Percentiles rank a stretch among this genome's conserved stretches.
Conservation (phyloP, 805 yeast genomes). For the Ogataea minuta region DNA sequence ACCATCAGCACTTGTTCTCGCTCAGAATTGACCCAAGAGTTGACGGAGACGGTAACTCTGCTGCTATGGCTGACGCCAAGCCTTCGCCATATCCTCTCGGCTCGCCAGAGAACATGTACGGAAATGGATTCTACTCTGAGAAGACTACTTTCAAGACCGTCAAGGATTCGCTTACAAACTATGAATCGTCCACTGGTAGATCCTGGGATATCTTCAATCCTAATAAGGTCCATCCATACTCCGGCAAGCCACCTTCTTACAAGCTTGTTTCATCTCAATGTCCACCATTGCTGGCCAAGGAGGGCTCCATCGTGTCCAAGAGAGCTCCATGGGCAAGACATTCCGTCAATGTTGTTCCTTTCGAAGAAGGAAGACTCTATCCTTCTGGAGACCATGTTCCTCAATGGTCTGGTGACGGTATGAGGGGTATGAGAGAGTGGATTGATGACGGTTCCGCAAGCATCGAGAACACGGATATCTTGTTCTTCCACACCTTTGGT, state of each 20-base stretch:
- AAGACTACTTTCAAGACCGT: slow-evolving; percentile 68
- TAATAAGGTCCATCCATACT: slow-evolving; percentile 58
- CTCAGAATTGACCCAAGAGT: slow-evolving; percentile 77
- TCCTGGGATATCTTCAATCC: slow-evolving; percentile 81
- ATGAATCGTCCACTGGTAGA: slow-evolving; percentile 61
- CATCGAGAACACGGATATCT: slow-evolving; percentile 66
- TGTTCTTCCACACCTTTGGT: slow-evolving; percentile 80
- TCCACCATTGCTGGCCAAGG: slow-evolving; percentile 70
- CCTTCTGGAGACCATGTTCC: slow-evolving; percentile 82
- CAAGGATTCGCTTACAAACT: slow-evolving; percentile 61
- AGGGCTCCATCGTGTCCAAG: slow-evolving; percentile 70
- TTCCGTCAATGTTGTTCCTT: slow-evolving; percentile 67
- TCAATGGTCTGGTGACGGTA: slow-evolving; percentile 70
- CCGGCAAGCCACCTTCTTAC: slow-evolving; percentile 73
- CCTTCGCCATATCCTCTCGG: slow-evolving; percentile 61
- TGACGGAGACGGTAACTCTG: slow-evolving; percentile 78
- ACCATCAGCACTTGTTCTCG: slow-evolving; percentile 82
- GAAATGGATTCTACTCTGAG: slow-evolving; percentile 71
- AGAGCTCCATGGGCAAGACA: slow-evolving; percentile 81
- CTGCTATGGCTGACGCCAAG: slow-evolving; percentile 62
- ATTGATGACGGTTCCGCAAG: slow-evolving; percentile 57
- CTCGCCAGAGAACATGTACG: slow-evolving; percentile 68
- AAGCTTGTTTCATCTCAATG: slow-evolving; percentile 74
- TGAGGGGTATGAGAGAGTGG: slow-evolving; percentile 67
- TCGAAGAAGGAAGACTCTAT: slow-evolving; percentile 67